These are phyloP conservation scores for Coemansia sp. DNA, from an alignment of 192 early-diverging fungal species.

Conservation along the genomic window DNA sequence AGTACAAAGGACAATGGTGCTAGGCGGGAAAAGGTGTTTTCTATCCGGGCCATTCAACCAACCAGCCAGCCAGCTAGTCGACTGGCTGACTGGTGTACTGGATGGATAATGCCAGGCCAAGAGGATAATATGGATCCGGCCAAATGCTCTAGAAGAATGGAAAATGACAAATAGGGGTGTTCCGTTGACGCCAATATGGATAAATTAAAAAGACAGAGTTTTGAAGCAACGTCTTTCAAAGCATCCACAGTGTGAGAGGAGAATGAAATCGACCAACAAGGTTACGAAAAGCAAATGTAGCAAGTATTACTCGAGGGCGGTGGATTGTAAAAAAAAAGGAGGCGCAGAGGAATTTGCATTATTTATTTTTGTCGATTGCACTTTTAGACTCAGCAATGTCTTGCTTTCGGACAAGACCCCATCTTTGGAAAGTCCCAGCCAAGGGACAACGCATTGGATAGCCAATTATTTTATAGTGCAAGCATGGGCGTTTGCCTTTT, in stretches of 20 bases:
- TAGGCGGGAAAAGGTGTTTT: too few relatives aligned
- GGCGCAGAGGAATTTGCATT: not conserved
- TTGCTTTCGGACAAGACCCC: constrained; percentile 6
- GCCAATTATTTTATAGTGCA: not conserved
- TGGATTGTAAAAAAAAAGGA: constrained; percentile 5
- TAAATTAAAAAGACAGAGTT: constrained; percentile 4
- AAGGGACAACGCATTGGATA: not conserved
- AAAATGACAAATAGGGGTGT: not conserved
- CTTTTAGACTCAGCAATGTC: constrained; percentile 4
- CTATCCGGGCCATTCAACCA: too few relatives aligned
- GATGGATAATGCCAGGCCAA: not conserved
- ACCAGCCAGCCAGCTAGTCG: not conserved
- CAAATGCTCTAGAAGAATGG: not conserved
- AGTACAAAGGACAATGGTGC: not conserved
- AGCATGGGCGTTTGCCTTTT: constrained; percentile 1
- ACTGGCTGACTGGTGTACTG: too few relatives aligned
- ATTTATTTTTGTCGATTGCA: not conserved
- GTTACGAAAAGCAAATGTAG: constrained; percentile 14
- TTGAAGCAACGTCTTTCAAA: not conserved
- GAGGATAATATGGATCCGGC: not conserved
- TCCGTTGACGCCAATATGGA: not conserved
- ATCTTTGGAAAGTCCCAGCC: constrained; percentile 11
- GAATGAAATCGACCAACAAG: not conserved
- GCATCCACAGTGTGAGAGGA: not conserved
- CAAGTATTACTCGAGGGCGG: constrained; percentile 5